Base-by-base conservation (phyloP, 2,329 filamentous ascomycete genomes). In the Cephalotrichum gorgonifer region DNA sequence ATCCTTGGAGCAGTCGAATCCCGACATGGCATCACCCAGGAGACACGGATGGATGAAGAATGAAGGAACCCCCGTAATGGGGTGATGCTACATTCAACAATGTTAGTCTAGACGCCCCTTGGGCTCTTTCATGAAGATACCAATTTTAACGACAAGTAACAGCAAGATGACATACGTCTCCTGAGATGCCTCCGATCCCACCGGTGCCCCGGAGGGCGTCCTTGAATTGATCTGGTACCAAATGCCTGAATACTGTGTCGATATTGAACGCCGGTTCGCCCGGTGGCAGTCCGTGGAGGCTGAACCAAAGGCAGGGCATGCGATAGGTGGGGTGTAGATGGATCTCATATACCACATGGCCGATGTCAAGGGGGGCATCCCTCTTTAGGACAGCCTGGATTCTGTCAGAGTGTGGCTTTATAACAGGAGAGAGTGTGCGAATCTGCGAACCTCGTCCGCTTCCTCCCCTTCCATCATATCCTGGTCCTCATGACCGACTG, bases 1-100 rank as follows among this genome's bases (percentile, higher is more conserved):
- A 58, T 82, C 66, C 62, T 73, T 70, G 61, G 73, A 64, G 57
- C 78, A 81, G 56, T 76, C 68, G 58, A 88, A 81, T 47, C 70
- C 72, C 56, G 73, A 72, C 76, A 97, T 86, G 47, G 86, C 86
- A 55, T 91, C 85, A 50, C 85, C 86, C 8, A 93, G 86, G 62
- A 87, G 80, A 67, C 93, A 97, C 23, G 93, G 91, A 68, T 98
- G 93, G 57, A 97, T 76, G 66, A 95, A 96, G 66, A 91, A 96
- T 45, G 81, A 79, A 38, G 89, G 88, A 51, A 83, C 66, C 48
- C 85, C 85, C 51, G 82, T 87, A 51, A 86, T 66, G 47, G 93
- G 91, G 73, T 97, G 89, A 65, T 94, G 83, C 81, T 91, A 67
- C 62, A 14, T 35, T 27, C 11, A 5, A 43, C 39, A 41, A 28